Evolutionary conservation across 208 protist species (phyloP).

Genomic region (Phytomonas sp.): DNA sequence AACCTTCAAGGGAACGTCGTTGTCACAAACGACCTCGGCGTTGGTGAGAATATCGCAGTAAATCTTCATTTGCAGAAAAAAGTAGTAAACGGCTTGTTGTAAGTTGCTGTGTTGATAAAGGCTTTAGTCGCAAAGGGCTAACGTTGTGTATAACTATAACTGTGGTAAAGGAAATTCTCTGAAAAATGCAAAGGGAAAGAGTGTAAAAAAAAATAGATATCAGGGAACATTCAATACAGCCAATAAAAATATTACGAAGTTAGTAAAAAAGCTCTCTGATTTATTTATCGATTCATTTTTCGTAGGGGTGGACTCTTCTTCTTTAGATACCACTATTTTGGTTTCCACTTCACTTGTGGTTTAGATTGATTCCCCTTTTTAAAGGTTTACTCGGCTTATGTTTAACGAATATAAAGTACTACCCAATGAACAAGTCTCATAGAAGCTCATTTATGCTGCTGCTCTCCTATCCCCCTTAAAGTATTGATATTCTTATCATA

Average conservation of each 20-base stretch:
- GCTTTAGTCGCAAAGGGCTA: not conserved
- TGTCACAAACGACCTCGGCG: slow-evolving; percentile 89
- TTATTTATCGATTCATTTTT: not conserved
- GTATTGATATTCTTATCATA: not conserved
- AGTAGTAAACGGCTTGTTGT: not conserved
- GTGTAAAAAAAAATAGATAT: not conserved
- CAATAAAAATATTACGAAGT: not conserved
- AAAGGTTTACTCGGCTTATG: not conserved
- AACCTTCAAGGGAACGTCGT: slow-evolving; percentile 68
- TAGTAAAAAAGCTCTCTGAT: not conserved
- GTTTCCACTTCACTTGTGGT: not conserved
- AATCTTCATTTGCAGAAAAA: slow-evolving; percentile 65
- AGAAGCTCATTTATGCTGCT: not conserved
- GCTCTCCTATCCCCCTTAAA: not conserved
- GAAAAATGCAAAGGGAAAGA: not conserved
- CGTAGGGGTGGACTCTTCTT: not conserved
- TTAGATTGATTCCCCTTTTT: not conserved
- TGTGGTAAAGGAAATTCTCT: not conserved
- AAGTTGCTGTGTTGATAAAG: not conserved
- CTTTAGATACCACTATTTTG: not conserved
- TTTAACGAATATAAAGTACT: not conserved
- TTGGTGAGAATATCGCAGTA: slow-evolving; percentile 83
- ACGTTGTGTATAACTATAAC: slow-evolving; percentile 7
- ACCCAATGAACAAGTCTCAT: not conserved
- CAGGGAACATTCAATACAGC: not conserved